Base-by-base conservation (phyloP, 2,329 filamentous ascomycete genomes). In the Trichoderma koningii region DNA sequence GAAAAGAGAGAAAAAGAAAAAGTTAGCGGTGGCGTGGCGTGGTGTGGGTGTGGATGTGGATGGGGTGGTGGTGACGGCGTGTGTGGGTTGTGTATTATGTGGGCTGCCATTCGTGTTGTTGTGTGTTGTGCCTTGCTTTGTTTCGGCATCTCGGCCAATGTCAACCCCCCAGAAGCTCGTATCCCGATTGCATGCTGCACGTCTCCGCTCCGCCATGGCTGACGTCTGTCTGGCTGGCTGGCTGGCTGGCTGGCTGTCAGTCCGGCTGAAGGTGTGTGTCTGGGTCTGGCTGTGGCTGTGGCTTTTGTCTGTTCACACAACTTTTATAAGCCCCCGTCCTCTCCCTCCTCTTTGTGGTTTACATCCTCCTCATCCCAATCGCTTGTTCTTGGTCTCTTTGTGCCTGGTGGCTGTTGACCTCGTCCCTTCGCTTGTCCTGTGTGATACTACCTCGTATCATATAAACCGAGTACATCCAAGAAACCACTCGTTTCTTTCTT, bases 111-210 rank as follows among this genome's bases (percentile, higher is more conserved):
- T 34, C 9, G 30, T 10, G 30, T 30, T 9, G 12, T 23, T 23
- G 21, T 23, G 21, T 23, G 21, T 23, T 48, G 59, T 62, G 38
- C 48, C 59, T 63, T 55, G 60, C 60, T 55, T 63, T 47, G 7
- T 55, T 63, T 53, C 48, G 57, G 47, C 47, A 53, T 44, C 47
- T 38, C 34, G 34, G 34, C 34, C 34, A 38, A 38, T 38, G 34
- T 38, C 34, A 38, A 38, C 34, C 34, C 34, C 34, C 38, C 38
- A 19, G 50, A 52, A 47, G 15, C 60, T 63, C 60, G 60, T 63
- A 63, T 63, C 60, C 50, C 50, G 26, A 47, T 44, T 38, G 34
- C 34, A 38, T 38, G 34, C 34, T 38, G 34, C 55, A 48, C 55
- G 30, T 28, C 38, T 19, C 42, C 59, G 26, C 30, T 7, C 45